Evolutionary conservation across 345 rosid species (phyloP), one percentile per base, ranked within the genome.

Genomic region (Draba incana): DNA sequence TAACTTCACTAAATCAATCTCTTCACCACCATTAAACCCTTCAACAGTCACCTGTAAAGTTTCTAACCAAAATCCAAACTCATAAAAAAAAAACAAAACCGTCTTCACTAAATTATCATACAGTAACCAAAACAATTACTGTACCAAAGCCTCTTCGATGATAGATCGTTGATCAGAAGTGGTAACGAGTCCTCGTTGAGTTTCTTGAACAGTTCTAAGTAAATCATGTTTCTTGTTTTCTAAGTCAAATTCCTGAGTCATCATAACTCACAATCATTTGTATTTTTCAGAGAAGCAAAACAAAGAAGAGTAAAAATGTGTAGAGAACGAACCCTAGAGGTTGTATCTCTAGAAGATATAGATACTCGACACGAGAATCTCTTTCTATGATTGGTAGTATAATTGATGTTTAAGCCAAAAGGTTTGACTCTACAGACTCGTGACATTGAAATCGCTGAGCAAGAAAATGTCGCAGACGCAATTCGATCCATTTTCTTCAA

Each of bases 71-170:
- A 28, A 38, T 56, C 69, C 67, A 43, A 31, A 45, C 69, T 38
- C 69, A 30, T 68, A 3, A 53, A 33, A 8, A 35, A 2, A 35
- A 12, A 54, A 59, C 0, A 20, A 20, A 20, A 20, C 20, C 15
- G 6, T 10, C 46, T 10, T 56, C 50, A 48, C 43, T 47, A 31
- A 15, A 7, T 1, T 1, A 28, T 2, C 12, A 28, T 30, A 57
- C 51, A 52, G 0, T 25, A 46, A 38, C 12, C 7, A 5, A 39
- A 50, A 49, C 38, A 65, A 37, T 54, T 7, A 76, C 55, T 80
- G 69, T 52, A 86, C 98, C 88, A 90, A 74, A 74, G 93, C 84
- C 76, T 90, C 98, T 64, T 92, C 97, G 45, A 92, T 92, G 56
- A 48, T 3, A 62, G 90, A 83, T 37, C 98, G 90, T 69, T 88